A percentile compares a stretch with the other conserved stretches of the same genome.
These are phyloP conservation scores for Liquidambar formosana DNA, from an alignment of 164 flowering plant genomes.

Conservation along the genomic window DNA sequence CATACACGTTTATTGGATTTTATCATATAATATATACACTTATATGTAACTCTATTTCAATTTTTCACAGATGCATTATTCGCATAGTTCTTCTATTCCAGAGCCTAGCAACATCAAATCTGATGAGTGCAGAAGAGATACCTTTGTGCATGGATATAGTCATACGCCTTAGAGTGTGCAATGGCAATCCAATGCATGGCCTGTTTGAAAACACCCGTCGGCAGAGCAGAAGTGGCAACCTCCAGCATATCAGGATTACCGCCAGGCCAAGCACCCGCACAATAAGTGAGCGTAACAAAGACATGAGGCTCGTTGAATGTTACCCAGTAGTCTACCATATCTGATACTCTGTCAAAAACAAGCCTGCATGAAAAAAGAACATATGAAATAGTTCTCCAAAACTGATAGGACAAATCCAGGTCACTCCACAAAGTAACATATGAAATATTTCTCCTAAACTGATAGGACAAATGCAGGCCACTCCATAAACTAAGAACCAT, in stretches of 20 bases:
- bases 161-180: constrained; percentile 89
- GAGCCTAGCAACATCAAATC: neutral
- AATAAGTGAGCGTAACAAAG: constrained; percentile 86
- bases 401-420: neutral
- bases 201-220: constrained; percentile 83
- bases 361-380: constrained; percentile 58
- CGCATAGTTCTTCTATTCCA: neutral
- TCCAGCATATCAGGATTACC: constrained; percentile 95
- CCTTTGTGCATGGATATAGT: constrained; percentile 79
- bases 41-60: neutral
- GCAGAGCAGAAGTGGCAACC: constrained; percentile 87
- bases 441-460: no score
- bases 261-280: constrained; percentile 99
- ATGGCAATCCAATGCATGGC: constrained; percentile 91
- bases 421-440: neutral
- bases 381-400: neutral
- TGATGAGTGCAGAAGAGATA: constrained; percentile 17
- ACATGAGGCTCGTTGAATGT: constrained; percentile 98
- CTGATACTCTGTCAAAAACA: constrained; percentile 76
- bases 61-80: neutral
- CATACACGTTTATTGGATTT: no score
- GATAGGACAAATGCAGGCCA: no score
- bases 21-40: no score
- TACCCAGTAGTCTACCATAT: constrained; percentile 91
- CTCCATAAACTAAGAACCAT: constrained; percentile 1